Conservation (phyloP, 805 yeast species). For the Wickerhamiella azyma region DNA sequence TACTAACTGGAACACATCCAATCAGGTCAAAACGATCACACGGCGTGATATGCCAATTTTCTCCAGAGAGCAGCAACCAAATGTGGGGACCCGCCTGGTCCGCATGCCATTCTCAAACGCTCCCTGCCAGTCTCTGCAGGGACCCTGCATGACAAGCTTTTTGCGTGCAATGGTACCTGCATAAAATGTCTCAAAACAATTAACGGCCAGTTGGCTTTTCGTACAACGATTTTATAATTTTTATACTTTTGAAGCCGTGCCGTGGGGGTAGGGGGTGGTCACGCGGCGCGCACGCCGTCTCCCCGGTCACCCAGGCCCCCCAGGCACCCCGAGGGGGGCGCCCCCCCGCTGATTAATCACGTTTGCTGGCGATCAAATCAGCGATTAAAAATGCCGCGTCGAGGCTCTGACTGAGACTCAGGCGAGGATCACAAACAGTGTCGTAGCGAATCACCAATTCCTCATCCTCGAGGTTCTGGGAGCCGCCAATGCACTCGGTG, state of each 20-base stretch:
- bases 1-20: neutral
- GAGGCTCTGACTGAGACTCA: slow-evolving; percentile 28
- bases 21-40: too few species aligned
- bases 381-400: slow-evolving; percentile 33
- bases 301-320: too few species aligned
- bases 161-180: neutral
- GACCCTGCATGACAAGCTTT: neutral
- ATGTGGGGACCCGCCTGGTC: too few species aligned
- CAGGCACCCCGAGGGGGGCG: too few species aligned
- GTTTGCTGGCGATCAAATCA: slow-evolving; percentile 15
- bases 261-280: too few species aligned
- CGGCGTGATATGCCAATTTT: too few species aligned
- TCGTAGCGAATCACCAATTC: slow-evolving; percentile 29
- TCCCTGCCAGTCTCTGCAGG: neutral
- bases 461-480: slow-evolving; percentile 27
- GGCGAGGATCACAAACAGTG: slow-evolving; percentile 33
- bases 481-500: slow-evolving; percentile 33
- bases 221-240: too few species aligned
- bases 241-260: too few species aligned
- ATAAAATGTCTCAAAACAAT: neutral
- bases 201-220: too few species aligned
- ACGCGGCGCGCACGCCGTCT: too few species aligned
- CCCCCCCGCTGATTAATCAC: neutral
- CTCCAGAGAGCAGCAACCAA: too few species aligned
- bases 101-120: too few species aligned